These are phyloP conservation scores for Psidium friedrichsthalianum DNA, from an alignment of 345 rosid species.

Conservation along the genomic window DNA sequence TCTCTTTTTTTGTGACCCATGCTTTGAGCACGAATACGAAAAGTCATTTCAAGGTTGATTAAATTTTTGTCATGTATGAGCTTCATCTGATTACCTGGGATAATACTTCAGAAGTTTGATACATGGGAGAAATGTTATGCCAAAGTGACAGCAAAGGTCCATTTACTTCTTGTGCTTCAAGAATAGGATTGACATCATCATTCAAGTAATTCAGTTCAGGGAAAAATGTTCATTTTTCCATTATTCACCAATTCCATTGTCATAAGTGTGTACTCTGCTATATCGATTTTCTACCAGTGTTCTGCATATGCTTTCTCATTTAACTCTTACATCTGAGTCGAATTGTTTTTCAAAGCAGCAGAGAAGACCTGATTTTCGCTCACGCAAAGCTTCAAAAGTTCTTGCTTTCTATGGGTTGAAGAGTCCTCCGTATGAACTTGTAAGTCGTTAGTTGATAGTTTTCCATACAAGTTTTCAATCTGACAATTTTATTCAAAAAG, in stretches of 20 bases:
- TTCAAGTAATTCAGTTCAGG: not conserved
- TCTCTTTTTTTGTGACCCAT: not conserved
- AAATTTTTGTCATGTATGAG: not conserved
- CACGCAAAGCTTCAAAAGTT: slow-evolving; percentile 24
- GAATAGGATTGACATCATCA: not conserved
- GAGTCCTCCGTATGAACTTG: slow-evolving; percentile 85
- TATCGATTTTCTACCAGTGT: not conserved
- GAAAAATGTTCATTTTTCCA: not conserved
- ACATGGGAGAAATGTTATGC: not conserved
- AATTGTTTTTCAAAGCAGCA: slow-evolving; percentile 8
- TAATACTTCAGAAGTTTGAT: not conserved
- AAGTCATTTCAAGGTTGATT: not conserved
- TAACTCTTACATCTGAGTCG: not conserved
- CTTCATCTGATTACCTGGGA: not conserved
- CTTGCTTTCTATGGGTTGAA: slow-evolving; percentile 70
- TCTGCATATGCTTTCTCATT: not conserved
- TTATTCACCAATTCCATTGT: not conserved
- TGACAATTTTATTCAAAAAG: not conserved
- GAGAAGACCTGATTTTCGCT: slow-evolving; percentile 18
- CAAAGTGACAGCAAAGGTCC: not conserved
- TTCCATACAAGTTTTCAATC: not conserved
- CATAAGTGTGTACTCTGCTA: not conserved
- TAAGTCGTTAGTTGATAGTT: slow-evolving; percentile 14
- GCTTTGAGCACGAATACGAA: not conserved
- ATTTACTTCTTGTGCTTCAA: not conserved